Conservation (phyloP, 1,284 basidiomycete genomes). For the Uromyces viciae-fabae region DNA sequence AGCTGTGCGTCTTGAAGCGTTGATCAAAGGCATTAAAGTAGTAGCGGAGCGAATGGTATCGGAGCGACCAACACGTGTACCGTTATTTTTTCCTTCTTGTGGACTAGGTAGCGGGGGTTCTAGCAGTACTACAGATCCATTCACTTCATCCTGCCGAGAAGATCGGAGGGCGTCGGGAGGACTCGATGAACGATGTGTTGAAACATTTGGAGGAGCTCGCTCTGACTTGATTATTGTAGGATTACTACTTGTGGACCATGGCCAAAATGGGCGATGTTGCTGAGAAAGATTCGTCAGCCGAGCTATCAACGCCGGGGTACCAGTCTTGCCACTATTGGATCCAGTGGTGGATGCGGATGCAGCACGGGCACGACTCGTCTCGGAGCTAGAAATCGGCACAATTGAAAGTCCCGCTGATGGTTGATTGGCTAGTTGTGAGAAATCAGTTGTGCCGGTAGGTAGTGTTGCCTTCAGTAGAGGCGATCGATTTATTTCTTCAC, state of each 20-base stretch:
- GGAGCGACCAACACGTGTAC: conserved; percentile 20
- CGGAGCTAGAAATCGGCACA: conserved; percentile 34
- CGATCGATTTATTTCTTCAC: conserved; percentile 39
- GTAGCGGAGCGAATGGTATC: conserved; percentile 38
- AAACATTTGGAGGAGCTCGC: neutral
- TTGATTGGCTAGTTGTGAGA: conserved; percentile 30
- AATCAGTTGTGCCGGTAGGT: conserved; percentile 28
- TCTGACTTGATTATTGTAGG: conserved; percentile 10
- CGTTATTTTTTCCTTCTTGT: conserved; percentile 2
- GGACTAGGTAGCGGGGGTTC: neutral
- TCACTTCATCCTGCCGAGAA: conserved; percentile 22
- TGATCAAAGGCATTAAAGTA: conserved; percentile 46
- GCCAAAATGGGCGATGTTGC: conserved; percentile 40
- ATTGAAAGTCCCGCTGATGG: conserved; percentile 39
- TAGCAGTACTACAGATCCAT: conserved; percentile 1
- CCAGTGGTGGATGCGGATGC: conserved; percentile 35
- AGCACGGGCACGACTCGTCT: conserved; percentile 29
- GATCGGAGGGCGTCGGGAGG: conserved; percentile 20
- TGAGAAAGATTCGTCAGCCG: conserved; percentile 34
- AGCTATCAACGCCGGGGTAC: conserved; percentile 34
- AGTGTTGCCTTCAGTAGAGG: conserved; percentile 42
- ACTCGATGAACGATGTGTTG: conserved; percentile 23
- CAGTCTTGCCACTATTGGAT: conserved; percentile 18
- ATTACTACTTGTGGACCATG: conserved; percentile 27
- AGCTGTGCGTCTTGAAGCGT: conserved; percentile 19